Evolutionary conservation across 2,329 filamentous ascomycete genomes (phyloP), one percentile per base, ranked within the genome.

Genomic region (Mycosphaerella sp.): DNA sequence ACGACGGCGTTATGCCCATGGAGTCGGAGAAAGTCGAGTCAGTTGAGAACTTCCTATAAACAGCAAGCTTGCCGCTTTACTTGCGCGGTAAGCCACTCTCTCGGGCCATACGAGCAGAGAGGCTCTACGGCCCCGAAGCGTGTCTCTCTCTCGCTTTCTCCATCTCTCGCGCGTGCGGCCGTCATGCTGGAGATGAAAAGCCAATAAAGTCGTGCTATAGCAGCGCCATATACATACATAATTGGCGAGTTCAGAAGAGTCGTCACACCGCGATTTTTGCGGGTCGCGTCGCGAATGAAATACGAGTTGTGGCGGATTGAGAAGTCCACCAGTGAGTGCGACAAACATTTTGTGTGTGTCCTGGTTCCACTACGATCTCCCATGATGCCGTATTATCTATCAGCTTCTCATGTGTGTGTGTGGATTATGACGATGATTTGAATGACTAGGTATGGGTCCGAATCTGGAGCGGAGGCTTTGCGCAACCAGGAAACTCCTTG

Each of bases 401-500:
- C 26, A 6, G 26, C 26, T 29, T 29, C 5, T 6, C 5, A 29
- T 29, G 26, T 21, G 3, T 2, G 21, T 21, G 21, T 2, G 21
- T 21, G 21, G 21, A 4, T 6, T 29, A 29, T 29, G 14, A 17
- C 14, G 26, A 29, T 29, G 26, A 21, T 21, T 21, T 21, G 21
- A 21, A 21, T 29, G 5, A 29, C 26, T 29, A 29, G 3, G 1
- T 4, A 21, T 21, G 21, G 21, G 26, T 29, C 26, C 26, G 26
- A 29, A 29, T 29, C 26, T 29, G 26, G 5, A 29, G 26, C 26
- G 26, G 26, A 29, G 26, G 26, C 26, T 44, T 43, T 40, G 45
- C 53, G 44, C 51, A 46, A 44, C 48, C 21, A 45, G 53, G 55
- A 47, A 44, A 2, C 39, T 53, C 58, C 55, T 56, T 50, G 55